Evolutionary conservation across 148 eudicot genomes (phyloP).

Genomic region (Vaccinium myrtillus): DNA sequence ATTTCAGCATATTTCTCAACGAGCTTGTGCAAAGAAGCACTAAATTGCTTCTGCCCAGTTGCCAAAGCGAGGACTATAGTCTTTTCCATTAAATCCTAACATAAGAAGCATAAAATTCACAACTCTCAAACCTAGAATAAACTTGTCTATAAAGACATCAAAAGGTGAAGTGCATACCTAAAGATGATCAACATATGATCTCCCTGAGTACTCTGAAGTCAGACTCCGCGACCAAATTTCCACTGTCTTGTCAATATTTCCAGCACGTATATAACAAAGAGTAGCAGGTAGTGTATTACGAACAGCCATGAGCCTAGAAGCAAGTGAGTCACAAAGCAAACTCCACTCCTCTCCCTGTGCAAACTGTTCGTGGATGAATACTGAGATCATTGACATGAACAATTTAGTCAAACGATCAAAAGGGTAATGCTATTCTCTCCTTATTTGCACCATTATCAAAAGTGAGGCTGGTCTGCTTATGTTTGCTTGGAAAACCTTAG

Average conservation of each 20-base stretch:
- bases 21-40: slow-evolving; percentile 78
- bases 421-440: background rate
- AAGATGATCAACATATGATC: slow-evolving; percentile 78
- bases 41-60: slow-evolving; percentile 85
- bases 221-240: slow-evolving; percentile 82
- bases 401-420: background rate
- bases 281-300: slow-evolving; percentile 83
- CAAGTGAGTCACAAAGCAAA: slow-evolving; percentile 77
- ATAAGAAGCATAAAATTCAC: background rate
- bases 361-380: slow-evolving; percentile 48
- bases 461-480: background rate
- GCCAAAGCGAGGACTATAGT: slow-evolving; percentile 89
- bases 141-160: background rate
- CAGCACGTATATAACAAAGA: slow-evolving; percentile 89
- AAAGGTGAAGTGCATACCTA: slow-evolving; percentile 47
- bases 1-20: slow-evolving; percentile 94
- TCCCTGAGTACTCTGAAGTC: slow-evolving; percentile 50
- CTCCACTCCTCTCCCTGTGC: slow-evolving; percentile 87
- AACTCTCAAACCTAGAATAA: background rate
- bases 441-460: background rate
- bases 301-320: slow-evolving; percentile 72
- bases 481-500: background rate
- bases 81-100: slow-evolving; percentile 95
- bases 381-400: background rate
- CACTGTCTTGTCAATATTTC: slow-evolving; percentile 86